phyloP scores from a whole-genome alignment of 163 green algal species.

The Trebouxiophyceae sp. region DNA sequence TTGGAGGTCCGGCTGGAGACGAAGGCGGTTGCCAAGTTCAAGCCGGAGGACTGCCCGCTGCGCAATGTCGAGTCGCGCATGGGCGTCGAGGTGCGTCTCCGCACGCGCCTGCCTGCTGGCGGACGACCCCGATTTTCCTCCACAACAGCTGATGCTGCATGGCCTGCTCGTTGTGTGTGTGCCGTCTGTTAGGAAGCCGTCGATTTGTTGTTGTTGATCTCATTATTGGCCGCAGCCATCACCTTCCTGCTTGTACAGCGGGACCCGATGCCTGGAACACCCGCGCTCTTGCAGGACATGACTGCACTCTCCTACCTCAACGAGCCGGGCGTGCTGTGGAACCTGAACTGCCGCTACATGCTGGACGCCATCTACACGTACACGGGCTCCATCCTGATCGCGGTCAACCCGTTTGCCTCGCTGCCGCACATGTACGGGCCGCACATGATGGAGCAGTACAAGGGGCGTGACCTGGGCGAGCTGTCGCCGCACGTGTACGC shows the following conservation, averaged over 20 bases:
- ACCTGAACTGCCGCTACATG: conserved; percentile 81
- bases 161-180: too few species aligned
- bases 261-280: too few species aligned
- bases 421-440: conserved; percentile 93
- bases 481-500: conserved; percentile 96
- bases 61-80: conserved; percentile 64
- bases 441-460: conserved; percentile 99
- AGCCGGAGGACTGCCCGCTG: conserved; percentile 60
- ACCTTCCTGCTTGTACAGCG: too few species aligned
- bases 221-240: too few species aligned
- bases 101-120: too few species aligned
- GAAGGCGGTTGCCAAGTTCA: conserved; percentile 27
- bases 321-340: conserved; percentile 96
- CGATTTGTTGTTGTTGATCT: too few species aligned
- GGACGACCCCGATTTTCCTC: too few species aligned
- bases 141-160: too few species aligned
- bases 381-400: conserved; percentile 97
- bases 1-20: conserved; percentile 51
- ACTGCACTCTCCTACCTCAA: conserved; percentile 95
- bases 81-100: conserved; percentile 78
- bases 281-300: conserved; percentile 86
- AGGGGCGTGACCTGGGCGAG: conserved; percentile 67
- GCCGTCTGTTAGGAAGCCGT: too few species aligned
- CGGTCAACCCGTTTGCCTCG: conserved; percentile 92
- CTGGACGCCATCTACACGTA: conserved; percentile 80